Percentiles rank a stretch among this genome's conserved stretches.
These are phyloP conservation scores for Nannochloris sp. DNA, from an alignment of 139 green algal genomes.

Conservation along the genomic window DNA sequence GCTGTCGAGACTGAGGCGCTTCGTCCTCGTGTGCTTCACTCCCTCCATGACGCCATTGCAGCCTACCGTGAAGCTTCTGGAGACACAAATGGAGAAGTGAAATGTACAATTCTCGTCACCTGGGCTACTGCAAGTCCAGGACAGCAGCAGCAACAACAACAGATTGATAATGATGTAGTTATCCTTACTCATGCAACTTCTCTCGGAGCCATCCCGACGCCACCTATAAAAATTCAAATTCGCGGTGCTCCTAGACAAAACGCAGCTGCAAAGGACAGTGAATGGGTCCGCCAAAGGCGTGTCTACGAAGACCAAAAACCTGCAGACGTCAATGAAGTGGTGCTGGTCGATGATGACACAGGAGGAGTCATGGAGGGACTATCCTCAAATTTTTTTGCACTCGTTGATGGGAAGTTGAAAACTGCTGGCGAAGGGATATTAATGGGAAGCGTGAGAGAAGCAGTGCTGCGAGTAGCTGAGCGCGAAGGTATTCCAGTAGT, in stretches of 20 bases:
- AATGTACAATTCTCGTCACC: no score
- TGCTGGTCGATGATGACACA: slow-evolving; percentile 14
- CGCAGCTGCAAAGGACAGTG: slow-evolving; percentile 55
- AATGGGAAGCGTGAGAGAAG: slow-evolving; percentile 42
- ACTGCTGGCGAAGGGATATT: slow-evolving; percentile 52
- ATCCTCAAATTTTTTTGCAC: slow-evolving; percentile 53
- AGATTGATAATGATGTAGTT: no score
- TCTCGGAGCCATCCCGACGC: slow-evolving; percentile 28
- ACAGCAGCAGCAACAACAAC: not conserved
- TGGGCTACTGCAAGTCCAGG: no score
- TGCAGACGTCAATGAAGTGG: slow-evolving; percentile 28
- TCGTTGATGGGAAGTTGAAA: slow-evolving; percentile 25
- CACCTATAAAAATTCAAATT: slow-evolving; percentile 41
- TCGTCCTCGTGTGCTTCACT: slow-evolving; percentile 12
- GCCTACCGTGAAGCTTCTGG: slow-evolving; percentile 9
- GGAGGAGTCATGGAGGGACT: slow-evolving; percentile 41
- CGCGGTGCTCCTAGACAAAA: slow-evolving; percentile 42
- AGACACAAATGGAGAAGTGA: no score
- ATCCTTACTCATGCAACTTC: slow-evolving; percentile 35
- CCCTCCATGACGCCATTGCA: slow-evolving; percentile 12
- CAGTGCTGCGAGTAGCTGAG: slow-evolving; percentile 36
- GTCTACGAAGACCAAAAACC: slow-evolving; percentile 26
- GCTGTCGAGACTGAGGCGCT: not conserved
- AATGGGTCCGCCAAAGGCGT: slow-evolving; percentile 51
- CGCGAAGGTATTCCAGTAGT: slow-evolving; percentile 33